Conservation (phyloP, 139 green algal species). For the Chlorella ohadii region DNA sequence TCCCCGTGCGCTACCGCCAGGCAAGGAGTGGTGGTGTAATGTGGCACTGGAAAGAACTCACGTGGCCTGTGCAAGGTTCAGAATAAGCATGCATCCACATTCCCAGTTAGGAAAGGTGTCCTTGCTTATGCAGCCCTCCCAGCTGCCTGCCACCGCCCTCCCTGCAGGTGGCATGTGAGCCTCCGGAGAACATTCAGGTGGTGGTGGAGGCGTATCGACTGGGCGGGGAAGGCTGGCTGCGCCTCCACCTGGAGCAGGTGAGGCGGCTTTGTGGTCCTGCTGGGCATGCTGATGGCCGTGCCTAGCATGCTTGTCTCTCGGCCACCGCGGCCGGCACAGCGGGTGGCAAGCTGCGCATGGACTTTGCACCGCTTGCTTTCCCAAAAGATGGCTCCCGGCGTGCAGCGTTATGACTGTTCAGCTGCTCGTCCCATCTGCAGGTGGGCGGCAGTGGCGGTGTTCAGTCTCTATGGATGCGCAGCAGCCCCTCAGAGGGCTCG, state of each 20-base stretch:
- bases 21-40: background rate
- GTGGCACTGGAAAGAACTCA: too few relatives aligned
- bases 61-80: too few relatives aligned
- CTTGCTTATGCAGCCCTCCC: background rate
- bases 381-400: too few relatives aligned
- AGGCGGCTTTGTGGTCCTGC: background rate
- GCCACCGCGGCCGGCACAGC: too few relatives aligned
- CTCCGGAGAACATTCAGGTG: background rate
- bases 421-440: background rate
- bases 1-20: constrained; percentile 19
- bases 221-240: background rate
- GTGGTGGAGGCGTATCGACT: constrained; percentile 7
- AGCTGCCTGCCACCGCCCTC: background rate
- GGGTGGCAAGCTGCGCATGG: too few relatives aligned
- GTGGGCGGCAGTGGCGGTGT: constrained; percentile 19
- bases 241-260: constrained; percentile 12
- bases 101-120: too few relatives aligned
- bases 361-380: too few relatives aligned
- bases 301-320: too few relatives aligned
- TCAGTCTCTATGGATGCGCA: background rate
- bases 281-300: too few relatives aligned
- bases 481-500: background rate
- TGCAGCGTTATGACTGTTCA: too few relatives aligned
- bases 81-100: too few relatives aligned
- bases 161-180: constrained; percentile 1